Conservation (phyloP, 1,284 basidiomycete genomes). For the Boletus semigastroideus region DNA sequence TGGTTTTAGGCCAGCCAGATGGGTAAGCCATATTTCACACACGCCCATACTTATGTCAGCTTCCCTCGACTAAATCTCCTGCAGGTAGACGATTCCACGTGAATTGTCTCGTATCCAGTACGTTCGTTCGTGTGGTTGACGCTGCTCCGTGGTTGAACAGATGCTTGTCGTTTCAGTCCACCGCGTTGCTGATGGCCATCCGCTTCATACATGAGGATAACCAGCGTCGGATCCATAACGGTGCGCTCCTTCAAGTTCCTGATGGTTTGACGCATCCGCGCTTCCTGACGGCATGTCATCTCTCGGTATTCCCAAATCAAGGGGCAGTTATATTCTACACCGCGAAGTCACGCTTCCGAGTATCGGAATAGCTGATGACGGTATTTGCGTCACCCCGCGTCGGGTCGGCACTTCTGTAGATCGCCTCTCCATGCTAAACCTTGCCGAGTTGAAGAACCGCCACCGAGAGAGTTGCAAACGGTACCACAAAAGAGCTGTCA, state of each 20-base stretch:
- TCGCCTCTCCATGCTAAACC: background rate
- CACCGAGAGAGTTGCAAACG: background rate
- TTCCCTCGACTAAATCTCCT: no score
- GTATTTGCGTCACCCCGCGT: background rate
- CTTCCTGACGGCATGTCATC: background rate
- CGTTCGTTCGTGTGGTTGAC: background rate
- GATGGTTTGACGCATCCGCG: background rate
- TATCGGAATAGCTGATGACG: background rate
- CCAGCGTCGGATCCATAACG: no score
- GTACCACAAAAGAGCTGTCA: conserved; percentile 6
- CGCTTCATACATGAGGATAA: background rate
- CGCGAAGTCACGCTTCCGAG: background rate
- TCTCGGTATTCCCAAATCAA: background rate
- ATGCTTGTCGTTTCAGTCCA: background rate
- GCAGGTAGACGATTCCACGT: no score
- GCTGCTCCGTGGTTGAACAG: background rate
- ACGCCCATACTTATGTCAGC: no score
- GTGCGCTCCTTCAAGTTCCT: background rate
- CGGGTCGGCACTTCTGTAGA: background rate
- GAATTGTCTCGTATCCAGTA: background rate
- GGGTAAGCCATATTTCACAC: no score
- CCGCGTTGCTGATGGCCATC: background rate
- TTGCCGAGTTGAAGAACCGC: background rate
- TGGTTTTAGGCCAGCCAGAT: no score
- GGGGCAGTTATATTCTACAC: background rate